Evolutionary conservation across 441 rosid genomes (phyloP).

Genomic region (Populus trichocarpa): DNA sequence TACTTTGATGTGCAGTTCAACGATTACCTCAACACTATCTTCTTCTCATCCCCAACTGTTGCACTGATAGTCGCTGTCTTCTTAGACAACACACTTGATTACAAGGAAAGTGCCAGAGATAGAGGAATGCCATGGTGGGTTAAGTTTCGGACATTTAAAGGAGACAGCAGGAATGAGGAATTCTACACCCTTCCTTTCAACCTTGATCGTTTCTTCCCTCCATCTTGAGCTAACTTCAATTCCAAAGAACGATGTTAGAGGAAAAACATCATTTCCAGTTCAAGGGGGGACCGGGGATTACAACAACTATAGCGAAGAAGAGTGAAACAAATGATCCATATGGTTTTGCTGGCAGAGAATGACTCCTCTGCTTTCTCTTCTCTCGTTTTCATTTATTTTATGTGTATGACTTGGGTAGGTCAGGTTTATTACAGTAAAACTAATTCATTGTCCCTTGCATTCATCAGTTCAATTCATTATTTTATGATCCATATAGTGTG

Average conservation of each 20-base stretch:
- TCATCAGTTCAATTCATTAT: not conserved
- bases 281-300: not conserved
- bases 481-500: not conserved
- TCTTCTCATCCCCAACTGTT: constrained; percentile 90
- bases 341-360: constrained; percentile 28
- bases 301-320: not conserved
- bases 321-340: constrained; percentile 1
- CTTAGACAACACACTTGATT: constrained; percentile 92
- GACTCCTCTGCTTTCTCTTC: constrained; percentile 1
- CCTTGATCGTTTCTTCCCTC: constrained; percentile 96
- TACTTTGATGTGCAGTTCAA: constrained; percentile 58
- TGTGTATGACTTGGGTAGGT: not conserved
- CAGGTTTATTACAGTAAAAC: not conserved
- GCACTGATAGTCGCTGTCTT: constrained; percentile 76
- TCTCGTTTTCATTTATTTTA: not conserved
- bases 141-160: constrained; percentile 86
- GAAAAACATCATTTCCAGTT: constrained; percentile 49
- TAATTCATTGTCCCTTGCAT: not conserved
- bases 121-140: constrained; percentile 99
- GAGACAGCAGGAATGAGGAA: constrained; percentile 91
- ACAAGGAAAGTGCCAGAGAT: constrained; percentile 83
- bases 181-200: constrained; percentile 96
- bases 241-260: constrained; percentile 3
- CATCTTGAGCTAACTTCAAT: constrained; percentile 45
- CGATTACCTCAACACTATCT: constrained; percentile 95